phyloP scores from a whole-genome alignment of 139 green algal genomes.

The Desmodesmus armatus region DNA sequence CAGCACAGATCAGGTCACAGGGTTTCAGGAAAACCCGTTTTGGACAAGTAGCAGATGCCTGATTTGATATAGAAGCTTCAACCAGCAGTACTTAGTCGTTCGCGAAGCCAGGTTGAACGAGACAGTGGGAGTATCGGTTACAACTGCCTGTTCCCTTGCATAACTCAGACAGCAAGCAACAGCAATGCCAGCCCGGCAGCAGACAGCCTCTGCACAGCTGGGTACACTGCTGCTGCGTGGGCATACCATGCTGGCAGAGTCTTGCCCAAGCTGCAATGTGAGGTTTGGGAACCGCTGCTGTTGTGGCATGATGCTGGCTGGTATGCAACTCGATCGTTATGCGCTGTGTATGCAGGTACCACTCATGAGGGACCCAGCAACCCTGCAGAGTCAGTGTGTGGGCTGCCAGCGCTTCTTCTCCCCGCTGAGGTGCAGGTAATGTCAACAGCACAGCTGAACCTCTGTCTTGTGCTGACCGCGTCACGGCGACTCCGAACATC shows the following conservation, averaged over 20 bases:
- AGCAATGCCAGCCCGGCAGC: neutral
- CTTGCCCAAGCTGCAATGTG: slow-evolving; percentile 21
- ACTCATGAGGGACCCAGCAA: slow-evolving; percentile 24
- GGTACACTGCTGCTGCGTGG: slow-evolving; percentile 28
- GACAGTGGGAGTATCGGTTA: too few species aligned
- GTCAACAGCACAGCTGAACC: neutral
- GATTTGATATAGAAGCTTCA: neutral
- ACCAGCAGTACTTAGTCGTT: too few species aligned
- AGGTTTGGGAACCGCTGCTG: slow-evolving; percentile 5
- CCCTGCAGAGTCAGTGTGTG: slow-evolving; percentile 6
- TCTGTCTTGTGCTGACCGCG: too few species aligned
- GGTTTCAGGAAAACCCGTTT: too few species aligned
- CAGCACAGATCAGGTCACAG: too few species aligned
- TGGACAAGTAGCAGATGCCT: neutral
- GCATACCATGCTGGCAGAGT: slow-evolving; percentile 22
- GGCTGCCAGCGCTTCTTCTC: neutral
- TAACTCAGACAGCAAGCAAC: neutral
- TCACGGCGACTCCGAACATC: too few species aligned
- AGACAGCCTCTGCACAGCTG: slow-evolving; percentile 10
- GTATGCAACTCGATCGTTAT: too few species aligned
- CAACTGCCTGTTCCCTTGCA: neutral
- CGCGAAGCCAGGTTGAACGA: too few species aligned
- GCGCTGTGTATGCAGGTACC: neutral
- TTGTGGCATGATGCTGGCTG: neutral
- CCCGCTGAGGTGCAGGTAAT: neutral